phyloP scores from a whole-genome alignment of 73 alveolate genomes.

The Tetrahymena malaccensis region DNA sequence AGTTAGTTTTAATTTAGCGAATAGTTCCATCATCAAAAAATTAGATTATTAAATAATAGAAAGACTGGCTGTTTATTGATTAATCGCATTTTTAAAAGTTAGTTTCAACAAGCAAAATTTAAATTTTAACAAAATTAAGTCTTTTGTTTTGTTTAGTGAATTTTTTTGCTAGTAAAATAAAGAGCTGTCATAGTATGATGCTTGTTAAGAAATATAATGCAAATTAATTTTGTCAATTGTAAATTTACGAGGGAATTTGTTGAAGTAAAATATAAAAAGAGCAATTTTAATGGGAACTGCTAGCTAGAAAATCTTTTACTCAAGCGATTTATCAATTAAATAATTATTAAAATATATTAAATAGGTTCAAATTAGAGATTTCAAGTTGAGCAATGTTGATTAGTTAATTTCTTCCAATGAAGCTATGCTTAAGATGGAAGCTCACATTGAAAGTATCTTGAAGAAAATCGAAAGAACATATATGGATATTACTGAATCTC shows the following conservation, averaged over 20 bases:
- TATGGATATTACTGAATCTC: conserved; percentile 40
- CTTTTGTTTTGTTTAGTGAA: too few species aligned
- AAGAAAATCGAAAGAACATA: conserved; percentile 29
- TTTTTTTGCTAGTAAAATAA: too few species aligned
- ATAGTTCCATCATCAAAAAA: not conserved
- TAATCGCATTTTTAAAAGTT: not conserved
- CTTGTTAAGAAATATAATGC: not conserved
- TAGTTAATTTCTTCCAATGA: conserved; percentile 30
- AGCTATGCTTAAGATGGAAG: conserved; percentile 22
- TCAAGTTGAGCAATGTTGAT: conserved; percentile 44
- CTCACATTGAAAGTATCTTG: conserved; percentile 25
- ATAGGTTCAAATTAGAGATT: not conserved
- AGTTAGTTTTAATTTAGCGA: not conserved
- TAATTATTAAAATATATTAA: not conserved
- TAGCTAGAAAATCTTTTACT: too few species aligned
- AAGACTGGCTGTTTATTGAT: not conserved
- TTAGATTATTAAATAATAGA: not conserved
- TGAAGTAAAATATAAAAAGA: not conserved
- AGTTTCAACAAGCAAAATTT: not conserved
- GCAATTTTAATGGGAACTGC: not conserved
- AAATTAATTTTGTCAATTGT: too few species aligned
- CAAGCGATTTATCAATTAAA: not conserved
- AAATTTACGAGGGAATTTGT: not conserved
- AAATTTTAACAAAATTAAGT: not conserved
- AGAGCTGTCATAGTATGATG: too few species aligned